These are phyloP conservation scores for Fraxinus xanthoxyloides DNA, from an alignment of 305 asterid species.

Conservation along the genomic window DNA sequence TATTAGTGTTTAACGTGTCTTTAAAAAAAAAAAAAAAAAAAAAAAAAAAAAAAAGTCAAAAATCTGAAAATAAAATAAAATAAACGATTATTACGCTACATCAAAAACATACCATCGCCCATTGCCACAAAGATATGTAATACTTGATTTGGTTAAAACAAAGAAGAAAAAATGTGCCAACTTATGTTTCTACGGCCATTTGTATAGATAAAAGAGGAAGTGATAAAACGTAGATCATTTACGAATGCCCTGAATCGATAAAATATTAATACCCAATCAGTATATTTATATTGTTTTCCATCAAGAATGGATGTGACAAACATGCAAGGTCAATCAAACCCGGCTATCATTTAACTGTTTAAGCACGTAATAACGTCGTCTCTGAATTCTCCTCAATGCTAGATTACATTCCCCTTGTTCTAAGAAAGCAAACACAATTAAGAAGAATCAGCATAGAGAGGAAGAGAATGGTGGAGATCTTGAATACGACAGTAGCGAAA, in stretches of 20 bases:
- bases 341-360: not conserved
- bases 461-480: not conserved
- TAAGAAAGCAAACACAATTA: not conserved
- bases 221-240: not conserved
- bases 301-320: not conserved
- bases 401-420: not conserved
- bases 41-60: no score
- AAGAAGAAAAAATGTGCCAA: not conserved
- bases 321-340: not conserved
- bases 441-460: not conserved
- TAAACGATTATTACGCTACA: not conserved
- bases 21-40: no score
- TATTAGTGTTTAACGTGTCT: not conserved
- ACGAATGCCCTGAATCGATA: not conserved
- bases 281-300: not conserved
- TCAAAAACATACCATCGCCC: not conserved
- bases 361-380: not conserved
- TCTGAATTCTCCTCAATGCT: not conserved
- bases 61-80: not conserved
- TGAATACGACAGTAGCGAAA: not conserved
- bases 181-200: not conserved
- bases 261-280: not conserved
- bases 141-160: not conserved
- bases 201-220: not conserved
- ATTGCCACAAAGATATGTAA: not conserved